Evolutionary conservation across 2,329 filamentous ascomycete species (phyloP), one percentile per base, ranked within the genome.

Genomic region (Raffaelea arxii): DNA sequence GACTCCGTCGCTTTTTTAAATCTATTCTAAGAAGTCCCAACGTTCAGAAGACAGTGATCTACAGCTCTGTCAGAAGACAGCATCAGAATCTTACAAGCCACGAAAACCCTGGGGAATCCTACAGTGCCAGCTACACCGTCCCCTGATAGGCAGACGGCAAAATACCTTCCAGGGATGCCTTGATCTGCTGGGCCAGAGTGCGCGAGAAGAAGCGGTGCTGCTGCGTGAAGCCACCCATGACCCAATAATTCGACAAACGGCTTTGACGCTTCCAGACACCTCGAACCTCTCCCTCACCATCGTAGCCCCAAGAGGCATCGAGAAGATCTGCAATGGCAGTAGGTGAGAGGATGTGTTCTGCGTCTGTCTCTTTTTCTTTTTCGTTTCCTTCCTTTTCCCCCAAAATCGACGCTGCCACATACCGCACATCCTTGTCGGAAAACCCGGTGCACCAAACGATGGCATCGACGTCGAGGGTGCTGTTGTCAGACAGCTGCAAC

Each of bases 381-480:
- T 25, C 24, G 11, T 18, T 6, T 3, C 14, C 16, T 25, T 3
- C 37, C 14, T 35, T 21, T 2, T 35, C 38, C 1, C 44, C 44
- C 7, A 46, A 23, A 11, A 41, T 36, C 4, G 25, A 25, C 23
- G 10, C 44, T 4, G 44, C 39, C 11, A 46, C 44, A 9, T 25
- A 22, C 11, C 44, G 44, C 7, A 46, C 30, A 12, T 46, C 44
- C 27, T 25, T 42, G 44, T 46, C 44, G 22, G 38, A 25, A n/a
- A 46, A 69, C 6, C 65, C 65, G 0, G 65, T 69, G 49, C 64
- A 68, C 65, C 65, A 68, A 4, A 68, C 48, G 2, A 69, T 54
- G 2, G 61, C 64, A 49, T 68, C 65, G 0, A 58, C 58, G 2
- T 65, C 61, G 12, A 62, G 39, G 2, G 14, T 48, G 35, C 53